Base-by-base conservation (phyloP, 371 early-diverging fungal genomes). In the Mucor saturninus region DNA sequence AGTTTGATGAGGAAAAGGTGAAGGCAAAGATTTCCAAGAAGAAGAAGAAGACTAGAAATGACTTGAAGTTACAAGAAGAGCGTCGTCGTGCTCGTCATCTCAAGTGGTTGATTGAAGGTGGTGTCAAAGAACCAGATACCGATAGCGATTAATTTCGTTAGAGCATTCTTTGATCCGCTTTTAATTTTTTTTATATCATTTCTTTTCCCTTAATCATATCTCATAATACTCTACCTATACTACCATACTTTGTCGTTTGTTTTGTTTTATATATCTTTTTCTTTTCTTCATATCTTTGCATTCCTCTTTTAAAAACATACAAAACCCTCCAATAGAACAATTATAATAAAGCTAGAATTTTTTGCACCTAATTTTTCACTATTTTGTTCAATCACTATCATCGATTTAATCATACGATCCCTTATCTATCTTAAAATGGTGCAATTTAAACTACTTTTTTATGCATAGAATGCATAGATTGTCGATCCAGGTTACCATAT, bases 11-110 rank as follows among this genome's bases (percentile, higher is more conserved):
- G 55, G 86, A 77, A 53, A 81, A 76, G 60, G 83, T 84, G 15
- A 84, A 81, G 65, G 85, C 83, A 35, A 80, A 85, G 55, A 79
- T 86, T 28, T 84, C 86, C 71, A 91, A 91, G 83, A 93, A 93
- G 83, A 92, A 91, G 82, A 90, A 90, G 79, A 86, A 89, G 85
- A 91, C 89, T 29, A 80, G 92, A 62, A 89, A 90, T 68, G 89
- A 93, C 28, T 48, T 84, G 57, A 91, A 92, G 79, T 83, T 76
- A 10, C 85, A 82, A 64, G 89, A 88, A 61, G 81, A 80, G 21
- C 81, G 92, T 63, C 83, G 90, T 52, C 84, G 89, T 63, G 87
- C 83, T 56, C 79, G 91, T 54, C 85, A 91, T 63, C 72, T 89
- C 61, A 86, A 88, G 69, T 91, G 91, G 91, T 73, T 91, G 28